Evolutionary conservation across 768 basidiomycete species (phyloP).

Genomic region (Boletus barrowsii): DNA sequence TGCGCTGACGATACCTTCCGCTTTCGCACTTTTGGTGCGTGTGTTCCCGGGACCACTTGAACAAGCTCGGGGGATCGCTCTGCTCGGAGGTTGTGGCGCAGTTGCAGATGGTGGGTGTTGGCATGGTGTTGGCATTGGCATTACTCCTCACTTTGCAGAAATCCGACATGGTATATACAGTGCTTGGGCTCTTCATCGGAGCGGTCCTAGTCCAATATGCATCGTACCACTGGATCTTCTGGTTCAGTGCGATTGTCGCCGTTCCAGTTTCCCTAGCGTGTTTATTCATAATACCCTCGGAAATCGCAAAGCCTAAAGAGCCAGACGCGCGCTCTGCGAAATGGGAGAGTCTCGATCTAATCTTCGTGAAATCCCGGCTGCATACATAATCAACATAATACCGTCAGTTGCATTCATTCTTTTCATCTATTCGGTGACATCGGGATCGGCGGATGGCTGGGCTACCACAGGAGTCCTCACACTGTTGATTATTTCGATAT

Average conservation of each 20-base stretch:
- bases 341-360: conserved; percentile 33
- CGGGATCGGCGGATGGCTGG: conserved; percentile 52
- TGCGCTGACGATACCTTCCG: conserved; percentile 50
- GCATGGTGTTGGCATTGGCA: neutral
- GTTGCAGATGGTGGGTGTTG: conserved; percentile 47
- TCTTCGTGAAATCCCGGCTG: neutral
- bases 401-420: conserved; percentile 34
- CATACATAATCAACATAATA: neutral
- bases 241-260: conserved; percentile 41
- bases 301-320: conserved; percentile 1
- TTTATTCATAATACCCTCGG: conserved; percentile 35
- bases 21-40: conserved; percentile 47
- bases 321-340: conserved; percentile 4
- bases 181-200: conserved; percentile 43
- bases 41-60: conserved; percentile 45
- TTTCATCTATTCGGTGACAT: conserved; percentile 43
- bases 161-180: conserved; percentile 18
- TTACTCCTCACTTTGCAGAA: neutral
- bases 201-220: conserved; percentile 40
- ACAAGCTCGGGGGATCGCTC: conserved; percentile 46
- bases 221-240: conserved; percentile 53
- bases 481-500: conserved; percentile 44
- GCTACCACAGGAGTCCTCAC: conserved; percentile 40
- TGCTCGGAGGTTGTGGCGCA: conserved; percentile 46
- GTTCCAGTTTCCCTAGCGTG: conserved; percentile 31